Evolutionary conservation across 352 stramenopile species (phyloP).

Genomic region (Elongisporangium senticosum): DNA sequence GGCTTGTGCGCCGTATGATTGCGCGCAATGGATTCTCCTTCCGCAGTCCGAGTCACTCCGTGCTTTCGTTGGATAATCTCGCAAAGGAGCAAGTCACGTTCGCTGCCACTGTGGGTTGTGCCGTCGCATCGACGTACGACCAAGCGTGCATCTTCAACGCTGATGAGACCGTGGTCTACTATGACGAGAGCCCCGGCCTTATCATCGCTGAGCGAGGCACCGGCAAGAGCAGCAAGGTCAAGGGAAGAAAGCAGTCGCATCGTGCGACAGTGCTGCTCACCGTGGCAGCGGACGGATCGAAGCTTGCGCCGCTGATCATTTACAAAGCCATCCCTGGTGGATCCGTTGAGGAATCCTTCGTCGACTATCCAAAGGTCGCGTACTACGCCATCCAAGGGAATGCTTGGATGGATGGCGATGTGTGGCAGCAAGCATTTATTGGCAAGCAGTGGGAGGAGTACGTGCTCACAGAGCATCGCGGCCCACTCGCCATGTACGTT

Average conservation of each 20-base stretch:
- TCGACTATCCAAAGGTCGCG: no score
- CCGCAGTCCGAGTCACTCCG: no score
- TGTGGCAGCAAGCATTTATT: conserved; percentile 13
- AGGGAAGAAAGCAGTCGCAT: conserved; percentile 3
- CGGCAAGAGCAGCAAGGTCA: conserved; percentile 3
- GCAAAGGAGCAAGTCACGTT: no score
- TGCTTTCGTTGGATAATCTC: no score
- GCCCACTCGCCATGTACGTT: not conserved
- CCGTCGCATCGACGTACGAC: conserved; percentile 4
- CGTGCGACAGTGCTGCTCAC: conserved; percentile 15
- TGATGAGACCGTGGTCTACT: conserved; percentile 15
- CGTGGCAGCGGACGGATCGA: conserved; percentile 8
- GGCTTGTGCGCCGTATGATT: conserved; percentile 9
- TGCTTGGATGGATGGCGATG: conserved; percentile 9
- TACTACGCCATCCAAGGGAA: not conserved
- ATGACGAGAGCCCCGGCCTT: conserved; percentile 7
- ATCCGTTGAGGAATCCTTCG: no score
- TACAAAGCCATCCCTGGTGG: conserved; percentile 8
- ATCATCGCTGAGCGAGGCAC: conserved; percentile 14
- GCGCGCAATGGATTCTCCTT: conserved; percentile 14
- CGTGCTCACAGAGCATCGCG: conserved; percentile 4
- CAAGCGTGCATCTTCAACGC: not conserved
- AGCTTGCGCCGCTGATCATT: conserved; percentile 14
- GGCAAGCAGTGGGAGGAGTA: conserved; percentile 4
- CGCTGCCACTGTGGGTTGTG: no score